Evolutionary conservation across 148 eudicot genomes (phyloP).

Genomic region (Pouteria glomerata): DNA sequence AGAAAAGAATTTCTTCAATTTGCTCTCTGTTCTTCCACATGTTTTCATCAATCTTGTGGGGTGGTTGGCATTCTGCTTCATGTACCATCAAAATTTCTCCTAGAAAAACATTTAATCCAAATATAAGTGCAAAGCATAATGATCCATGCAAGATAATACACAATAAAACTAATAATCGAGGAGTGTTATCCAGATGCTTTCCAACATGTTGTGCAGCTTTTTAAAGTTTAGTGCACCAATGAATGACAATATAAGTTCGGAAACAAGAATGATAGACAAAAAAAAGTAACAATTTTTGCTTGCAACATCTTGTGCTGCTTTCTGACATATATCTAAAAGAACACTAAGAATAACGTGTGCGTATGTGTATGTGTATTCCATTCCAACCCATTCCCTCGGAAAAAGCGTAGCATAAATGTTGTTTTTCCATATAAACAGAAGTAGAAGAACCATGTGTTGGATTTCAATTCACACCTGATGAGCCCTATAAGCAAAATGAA

Average conservation of each 20-base stretch:
- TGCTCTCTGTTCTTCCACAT: conserved; percentile 98
- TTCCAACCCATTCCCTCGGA: too few species aligned
- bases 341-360: neutral
- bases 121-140: neutral
- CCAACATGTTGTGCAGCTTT: neutral
- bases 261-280: neutral
- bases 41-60: conserved; percentile 93
- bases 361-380: neutral
- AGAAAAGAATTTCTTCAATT: conserved; percentile 73
- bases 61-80: conserved; percentile 65
- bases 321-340: neutral
- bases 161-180: neutral
- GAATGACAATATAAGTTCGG: neutral
- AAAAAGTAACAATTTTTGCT: neutral
- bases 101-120: conserved; percentile 21
- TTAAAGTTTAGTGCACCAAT: neutral
- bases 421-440: too few species aligned
- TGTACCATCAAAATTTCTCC: conserved; percentile 50
- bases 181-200: neutral
- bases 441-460: neutral
- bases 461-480: conserved; percentile 16
- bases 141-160: neutral
- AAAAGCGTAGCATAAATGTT: too few species aligned
- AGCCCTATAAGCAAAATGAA: conserved; percentile 26
- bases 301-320: neutral